Base-by-base conservation (phyloP, 2,329 filamentous ascomycete genomes). In the Akanthomyces lecanii region DNA sequence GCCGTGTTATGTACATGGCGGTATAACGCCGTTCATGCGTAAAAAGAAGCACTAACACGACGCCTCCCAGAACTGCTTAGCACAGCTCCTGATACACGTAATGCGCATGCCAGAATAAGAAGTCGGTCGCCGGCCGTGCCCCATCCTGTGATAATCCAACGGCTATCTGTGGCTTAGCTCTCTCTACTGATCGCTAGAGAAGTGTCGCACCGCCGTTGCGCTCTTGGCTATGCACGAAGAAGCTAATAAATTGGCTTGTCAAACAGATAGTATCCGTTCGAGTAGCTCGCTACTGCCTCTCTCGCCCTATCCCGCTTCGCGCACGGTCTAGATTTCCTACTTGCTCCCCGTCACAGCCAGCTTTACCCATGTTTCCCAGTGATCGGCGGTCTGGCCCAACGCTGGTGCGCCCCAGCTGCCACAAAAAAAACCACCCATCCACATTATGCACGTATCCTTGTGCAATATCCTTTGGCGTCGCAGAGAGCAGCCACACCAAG, bases 111-210 rank as follows among this genome's bases (percentile, higher is more conserved):
- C 28, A 47, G 36, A 52, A 21, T 21, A 52, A 36, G 8, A 52
- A 12, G 7, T 25, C 28, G 30, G 30, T 52, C 50, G 50, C 50
- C 6, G 28, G 12, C 23, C 16, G 28, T 12, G n/a, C 16, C 10
- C 50, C 28, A 11, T 44, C 36, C n/a, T 55, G 52, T 44, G 18
- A 56, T 56, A 2, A 44, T 56, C 21, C 55, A 58, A 50, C 55
- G 55, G 55, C 45, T 58, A 38, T 36, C 23, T 44, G 53, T 56
- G 53, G 53, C 53, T 56, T 45, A 56, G 53, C 51, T 56, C 30
- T 40, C 38, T 40, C 28, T 36, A 36, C 25, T 52, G 50, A 4
- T 25, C 45, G 45, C 23, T 48, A 48, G 12, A 23, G 10, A 48
- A 4, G n/a, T n/a, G n/a, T 53, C 21, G 38, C 21, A 10, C n/a